Evolutionary conservation across 164 flowering plant genomes (phyloP).

Genomic region (Paratinospora sagittata): DNA sequence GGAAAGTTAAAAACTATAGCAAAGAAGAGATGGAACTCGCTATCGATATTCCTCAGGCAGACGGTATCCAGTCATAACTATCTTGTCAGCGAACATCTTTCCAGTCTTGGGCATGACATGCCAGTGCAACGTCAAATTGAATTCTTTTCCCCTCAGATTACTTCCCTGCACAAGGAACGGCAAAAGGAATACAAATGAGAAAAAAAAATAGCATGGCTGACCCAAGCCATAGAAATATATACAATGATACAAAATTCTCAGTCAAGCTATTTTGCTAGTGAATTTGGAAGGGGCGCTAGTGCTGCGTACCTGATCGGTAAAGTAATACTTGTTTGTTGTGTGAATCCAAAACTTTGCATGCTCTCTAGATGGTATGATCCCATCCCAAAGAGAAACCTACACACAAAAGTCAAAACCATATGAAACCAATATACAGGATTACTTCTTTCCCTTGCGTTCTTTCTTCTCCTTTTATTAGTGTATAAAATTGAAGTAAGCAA

Average conservation of each 20-base stretch:
- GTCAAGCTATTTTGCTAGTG: neutral
- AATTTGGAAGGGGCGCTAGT: neutral
- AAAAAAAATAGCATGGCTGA: neutral
- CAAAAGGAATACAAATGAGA: neutral
- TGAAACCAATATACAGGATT: neutral
- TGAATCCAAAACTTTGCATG: slow-evolving; percentile 69
- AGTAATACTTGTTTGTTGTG: slow-evolving; percentile 76
- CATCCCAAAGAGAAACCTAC: slow-evolving; percentile 58
- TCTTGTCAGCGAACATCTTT: slow-evolving; percentile 84
- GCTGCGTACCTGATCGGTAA: slow-evolving; percentile 62
- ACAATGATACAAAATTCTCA: neutral
- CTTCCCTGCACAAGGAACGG: slow-evolving; percentile 48
- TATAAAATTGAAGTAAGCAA: too few species aligned
- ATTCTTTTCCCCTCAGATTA: slow-evolving; percentile 69
- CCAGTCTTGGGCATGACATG: slow-evolving; percentile 99
- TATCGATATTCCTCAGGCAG: slow-evolving; percentile 70
- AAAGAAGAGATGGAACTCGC: neutral
- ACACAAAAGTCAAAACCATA: neutral
- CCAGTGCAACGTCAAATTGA: slow-evolving; percentile 86
- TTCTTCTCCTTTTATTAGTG: neutral
- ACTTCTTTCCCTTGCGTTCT: neutral
- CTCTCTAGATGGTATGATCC: slow-evolving; percentile 79
- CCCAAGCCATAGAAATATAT: neutral
- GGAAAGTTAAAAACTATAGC: neutral
- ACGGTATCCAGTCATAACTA: slow-evolving; percentile 72